These are phyloP conservation scores for Pseudoperonospora humuli DNA, from an alignment of 352 stramenopile genomes.

Conservation along the genomic window DNA sequence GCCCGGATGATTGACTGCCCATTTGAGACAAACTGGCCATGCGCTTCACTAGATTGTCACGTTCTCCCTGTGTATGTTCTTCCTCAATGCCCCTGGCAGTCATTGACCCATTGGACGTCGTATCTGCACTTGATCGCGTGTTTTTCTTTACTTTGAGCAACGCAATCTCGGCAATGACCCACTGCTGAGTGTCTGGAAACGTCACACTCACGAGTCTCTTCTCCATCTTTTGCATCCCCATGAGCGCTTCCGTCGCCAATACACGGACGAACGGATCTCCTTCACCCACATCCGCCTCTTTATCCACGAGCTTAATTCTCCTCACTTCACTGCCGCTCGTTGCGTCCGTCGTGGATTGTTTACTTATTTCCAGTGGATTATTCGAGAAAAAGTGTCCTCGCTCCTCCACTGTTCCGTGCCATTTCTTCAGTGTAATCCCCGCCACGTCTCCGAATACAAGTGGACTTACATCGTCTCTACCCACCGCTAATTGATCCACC, in stretches of 20 bases:
- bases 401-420: constrained; percentile 26
- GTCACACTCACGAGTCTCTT: constrained; percentile 50
- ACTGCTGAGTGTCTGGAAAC: constrained; percentile 37
- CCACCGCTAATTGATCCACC: constrained; percentile 42
- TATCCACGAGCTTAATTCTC: constrained; percentile 35
- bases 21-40: constrained; percentile 64
- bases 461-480: constrained; percentile 32
- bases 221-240: constrained; percentile 56
- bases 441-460: constrained; percentile 41
- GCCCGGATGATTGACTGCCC: constrained; percentile 39
- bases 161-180: constrained; percentile 59
- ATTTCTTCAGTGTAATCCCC: constrained; percentile 43
- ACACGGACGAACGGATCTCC: constrained; percentile 25
- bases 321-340: constrained; percentile 29
- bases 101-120: neutral
- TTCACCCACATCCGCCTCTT: neutral
- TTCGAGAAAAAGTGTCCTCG: constrained; percentile 34
- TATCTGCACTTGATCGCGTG: constrained; percentile 13
- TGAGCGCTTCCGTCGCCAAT: constrained; percentile 37
- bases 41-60: constrained; percentile 57
- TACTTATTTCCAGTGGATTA: constrained; percentile 48
- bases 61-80: constrained; percentile 14
- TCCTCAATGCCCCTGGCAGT: constrained; percentile 3
- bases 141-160: constrained; percentile 76
- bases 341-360: constrained; percentile 16